Conservation (phyloP, 257 asterid genomes). For the Penstemon newberryi region DNA sequence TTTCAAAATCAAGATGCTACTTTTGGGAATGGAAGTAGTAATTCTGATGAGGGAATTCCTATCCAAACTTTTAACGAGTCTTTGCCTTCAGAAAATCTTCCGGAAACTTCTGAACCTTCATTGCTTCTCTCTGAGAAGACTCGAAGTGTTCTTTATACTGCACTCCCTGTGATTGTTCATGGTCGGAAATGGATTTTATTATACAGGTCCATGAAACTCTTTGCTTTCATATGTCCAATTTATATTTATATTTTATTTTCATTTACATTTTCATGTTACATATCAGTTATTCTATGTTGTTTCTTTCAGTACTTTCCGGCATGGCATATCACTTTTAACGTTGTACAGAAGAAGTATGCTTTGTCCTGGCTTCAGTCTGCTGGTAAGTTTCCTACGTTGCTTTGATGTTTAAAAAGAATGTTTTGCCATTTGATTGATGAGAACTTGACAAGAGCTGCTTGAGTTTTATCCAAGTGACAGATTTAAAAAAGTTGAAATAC, state of each 20-base stretch:
- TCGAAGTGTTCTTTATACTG: slow-evolving; percentile 53
- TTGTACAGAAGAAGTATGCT: slow-evolving; percentile 90
- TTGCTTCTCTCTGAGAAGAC: slow-evolving; percentile 79
- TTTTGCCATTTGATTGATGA: slow-evolving; percentile 11
- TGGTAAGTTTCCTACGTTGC: slow-evolving; percentile 51
- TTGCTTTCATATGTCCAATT: too few species aligned
- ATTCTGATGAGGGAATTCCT: slow-evolving; percentile 49
- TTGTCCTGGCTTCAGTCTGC: slow-evolving; percentile 87
- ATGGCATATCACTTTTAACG: slow-evolving; percentile 90
- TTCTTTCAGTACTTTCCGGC: slow-evolving; percentile 85
- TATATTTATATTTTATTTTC: neutral
- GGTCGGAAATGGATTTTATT: slow-evolving; percentile 86
- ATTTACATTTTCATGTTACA: slow-evolving; percentile 19
- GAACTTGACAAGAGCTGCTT: slow-evolving; percentile 6
- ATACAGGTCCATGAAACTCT: slow-evolving; percentile 56
- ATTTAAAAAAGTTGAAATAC: too few species aligned
- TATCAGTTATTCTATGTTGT: slow-evolving; percentile 8
- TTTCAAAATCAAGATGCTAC: slow-evolving; percentile 54
- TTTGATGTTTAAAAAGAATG: too few species aligned
- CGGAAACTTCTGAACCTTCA: slow-evolving; percentile 86
- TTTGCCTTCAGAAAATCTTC: slow-evolving; percentile 40
- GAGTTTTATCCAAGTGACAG: slow-evolving; percentile 14
- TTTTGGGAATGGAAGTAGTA: slow-evolving; percentile 35
- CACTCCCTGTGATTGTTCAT: slow-evolving; percentile 77
- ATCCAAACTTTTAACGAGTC: slow-evolving; percentile 48